These are phyloP conservation scores for Marchantia paleacea DNA, from an alignment of 225 moss, liverwort and hornwort genomes.

Conservation along the genomic window DNA sequence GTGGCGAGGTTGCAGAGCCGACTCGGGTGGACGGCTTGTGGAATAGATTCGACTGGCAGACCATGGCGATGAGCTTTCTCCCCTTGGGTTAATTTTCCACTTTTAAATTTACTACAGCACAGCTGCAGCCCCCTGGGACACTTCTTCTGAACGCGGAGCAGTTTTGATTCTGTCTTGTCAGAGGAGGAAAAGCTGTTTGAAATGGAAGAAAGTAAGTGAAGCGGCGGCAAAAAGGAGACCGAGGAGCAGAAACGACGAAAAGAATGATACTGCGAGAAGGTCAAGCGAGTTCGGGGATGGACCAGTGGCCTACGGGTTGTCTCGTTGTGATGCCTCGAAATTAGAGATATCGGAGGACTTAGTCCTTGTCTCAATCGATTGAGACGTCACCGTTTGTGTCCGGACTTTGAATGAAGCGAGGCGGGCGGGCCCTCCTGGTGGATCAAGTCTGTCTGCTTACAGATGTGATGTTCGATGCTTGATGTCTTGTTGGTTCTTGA, in stretches of 20 bases:
- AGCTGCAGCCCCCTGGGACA: background rate
- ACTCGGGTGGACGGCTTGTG: background rate
- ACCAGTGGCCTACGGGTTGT: background rate
- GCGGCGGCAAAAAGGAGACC: background rate
- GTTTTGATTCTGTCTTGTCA: background rate
- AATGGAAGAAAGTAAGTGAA: background rate
- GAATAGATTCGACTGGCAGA: background rate
- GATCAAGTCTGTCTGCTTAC: background rate
- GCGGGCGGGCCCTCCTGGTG: background rate
- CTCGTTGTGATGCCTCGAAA: background rate
- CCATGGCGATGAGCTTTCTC: background rate
- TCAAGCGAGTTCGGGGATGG: background rate
- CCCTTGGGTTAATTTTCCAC: background rate
- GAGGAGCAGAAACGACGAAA: background rate
- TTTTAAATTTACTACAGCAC: background rate
- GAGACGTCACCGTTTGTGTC: background rate
- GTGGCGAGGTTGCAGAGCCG: too few relatives aligned
- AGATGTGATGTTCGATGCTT: background rate
- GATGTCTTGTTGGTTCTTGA: background rate
- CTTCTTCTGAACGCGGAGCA: background rate
- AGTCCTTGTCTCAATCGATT: background rate
- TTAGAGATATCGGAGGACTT: background rate
- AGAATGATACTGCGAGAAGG: conserved; percentile 2
- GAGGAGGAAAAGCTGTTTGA: background rate
- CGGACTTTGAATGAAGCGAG: background rate